Base-by-base conservation (phyloP, 805 yeast genomes). In the Saccharomycopsis sp. region DNA sequence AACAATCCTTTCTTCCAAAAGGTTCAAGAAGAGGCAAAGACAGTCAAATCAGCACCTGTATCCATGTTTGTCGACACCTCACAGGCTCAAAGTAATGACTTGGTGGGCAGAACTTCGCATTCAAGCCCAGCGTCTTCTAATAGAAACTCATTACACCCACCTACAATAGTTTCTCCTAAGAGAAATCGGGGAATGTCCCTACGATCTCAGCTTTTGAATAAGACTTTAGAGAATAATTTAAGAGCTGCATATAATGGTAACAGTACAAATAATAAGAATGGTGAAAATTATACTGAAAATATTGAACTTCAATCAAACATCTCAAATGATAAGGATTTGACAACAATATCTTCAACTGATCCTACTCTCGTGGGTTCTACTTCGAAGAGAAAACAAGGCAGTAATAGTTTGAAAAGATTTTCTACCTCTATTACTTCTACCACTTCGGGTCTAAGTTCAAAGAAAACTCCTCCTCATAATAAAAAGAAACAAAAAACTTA, bases 141-240 rank as follows among this genome's bases (percentile, higher is more conserved):
- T n/a, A n/a, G n/a, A n/a, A n/a, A n/a, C n/a, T n/a, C n/a, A n/a
- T n/a, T n/a, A n/a, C n/a, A n/a, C n/a, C n/a, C n/a, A 31, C 36
- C 33, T 14, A 43, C 35, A 21, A 31, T 40, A 3, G 36, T 45
- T 3, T 41, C 45, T 5, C 49, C 49, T 15, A 41, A 39, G 29
- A 30, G 49, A 26, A 42, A 31, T 13, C 30, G 49, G 17, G 49
- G 49, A 3, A 45, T 45, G 49, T 42, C 46, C 2, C 30, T 45
- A 15, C 34, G 49, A 14, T 36, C 41, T 4, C 46, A 45, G 32
- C 27, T 45, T 6, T 30, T 45, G 31, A 45, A 41, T 18, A 45
- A 29, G 25, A 45, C 39, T 6, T 31, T 41, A 14, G 49, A 45
- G 27, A 26, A 42, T 21, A 45, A 42, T 26, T 19, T 45, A 28